Conservation (phyloP, 2,329 filamentous ascomycete species). For the Sphaerulina vaccinii region DNA sequence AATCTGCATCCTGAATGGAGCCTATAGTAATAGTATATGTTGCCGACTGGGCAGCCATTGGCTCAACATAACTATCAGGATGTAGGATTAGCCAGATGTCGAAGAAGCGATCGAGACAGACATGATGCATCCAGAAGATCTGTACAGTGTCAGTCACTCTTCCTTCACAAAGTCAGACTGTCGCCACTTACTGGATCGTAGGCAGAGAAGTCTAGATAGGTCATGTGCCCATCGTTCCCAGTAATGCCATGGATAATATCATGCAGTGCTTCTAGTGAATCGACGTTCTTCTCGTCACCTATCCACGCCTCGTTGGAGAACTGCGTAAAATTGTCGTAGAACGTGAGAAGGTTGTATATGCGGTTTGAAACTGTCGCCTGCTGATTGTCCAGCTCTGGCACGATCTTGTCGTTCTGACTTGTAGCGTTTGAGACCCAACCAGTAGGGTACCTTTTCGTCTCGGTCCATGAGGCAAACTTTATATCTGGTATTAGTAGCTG, state of each 20-base stretch:
- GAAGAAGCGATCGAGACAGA: constrained; percentile 71
- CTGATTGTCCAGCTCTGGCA: constrained; percentile 51
- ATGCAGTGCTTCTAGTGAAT: constrained; percentile 57
- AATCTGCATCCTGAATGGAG: constrained; percentile 40
- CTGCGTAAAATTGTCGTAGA: constrained; percentile 64
- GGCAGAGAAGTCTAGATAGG: constrained; percentile 66
- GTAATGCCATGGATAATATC: constrained; percentile 53
- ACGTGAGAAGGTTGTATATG: constrained; percentile 66
- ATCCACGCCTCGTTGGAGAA: constrained; percentile 68
- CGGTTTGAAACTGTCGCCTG: constrained; percentile 58
- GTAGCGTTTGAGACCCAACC: constrained; percentile 43
- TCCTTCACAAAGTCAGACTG: too few species aligned
- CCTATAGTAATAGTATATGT: constrained; percentile 62
- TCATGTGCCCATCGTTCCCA: constrained; percentile 65
- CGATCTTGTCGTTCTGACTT: constrained; percentile 62
- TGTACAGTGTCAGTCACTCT: too few species aligned
- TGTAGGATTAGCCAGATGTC: constrained; percentile 76
- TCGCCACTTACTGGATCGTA: constrained; percentile 61
- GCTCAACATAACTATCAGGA: constrained; percentile 62
- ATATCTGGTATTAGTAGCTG: neutral
- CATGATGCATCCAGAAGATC: constrained; percentile 73
- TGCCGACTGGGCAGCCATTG: constrained; percentile 51
- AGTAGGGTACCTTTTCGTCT: constrained; percentile 60
- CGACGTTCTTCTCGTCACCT: constrained; percentile 50
- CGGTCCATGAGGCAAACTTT: constrained; percentile 59